phyloP scores from a whole-genome alignment of 139 green algal genomes.

The Gonium pectorale region DNA sequence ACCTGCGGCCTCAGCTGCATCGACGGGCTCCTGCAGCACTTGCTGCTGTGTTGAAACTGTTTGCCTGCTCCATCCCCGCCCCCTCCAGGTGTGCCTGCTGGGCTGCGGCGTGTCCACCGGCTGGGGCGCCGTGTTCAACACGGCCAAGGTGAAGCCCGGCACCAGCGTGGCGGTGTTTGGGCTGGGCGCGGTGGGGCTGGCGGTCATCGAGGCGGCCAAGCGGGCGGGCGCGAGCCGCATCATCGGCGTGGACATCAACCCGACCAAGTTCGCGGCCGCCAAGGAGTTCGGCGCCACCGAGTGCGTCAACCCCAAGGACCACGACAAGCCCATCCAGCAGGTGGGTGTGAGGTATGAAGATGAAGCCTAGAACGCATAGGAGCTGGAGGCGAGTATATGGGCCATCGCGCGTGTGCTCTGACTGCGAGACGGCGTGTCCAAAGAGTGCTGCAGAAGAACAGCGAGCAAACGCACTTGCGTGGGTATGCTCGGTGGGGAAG shows the following conservation, averaged over 20 bases:
- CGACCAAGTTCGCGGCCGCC: constrained; percentile 86
- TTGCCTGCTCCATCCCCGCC: too few relatives aligned
- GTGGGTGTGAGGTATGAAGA: constrained; percentile 21
- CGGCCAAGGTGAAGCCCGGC: constrained; percentile 90
- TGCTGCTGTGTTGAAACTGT: too few relatives aligned
- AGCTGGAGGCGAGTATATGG: too few relatives aligned
- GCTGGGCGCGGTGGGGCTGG: constrained; percentile 89
- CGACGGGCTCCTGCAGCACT: too few relatives aligned
- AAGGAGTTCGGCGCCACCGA: constrained; percentile 90
- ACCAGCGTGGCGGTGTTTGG: constrained; percentile 88
- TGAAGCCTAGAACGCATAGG: too few relatives aligned
- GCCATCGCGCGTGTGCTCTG: too few relatives aligned
- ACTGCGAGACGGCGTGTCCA: too few relatives aligned
- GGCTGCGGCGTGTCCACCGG: constrained; percentile 93
- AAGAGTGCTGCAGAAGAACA: too few relatives aligned
- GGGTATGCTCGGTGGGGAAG: too few relatives aligned
- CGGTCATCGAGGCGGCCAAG: constrained; percentile 90
- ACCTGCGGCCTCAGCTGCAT: too few relatives aligned
- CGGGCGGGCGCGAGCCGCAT: constrained; percentile 85
- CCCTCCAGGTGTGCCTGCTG: constrained; percentile 85
- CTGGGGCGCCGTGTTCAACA: constrained; percentile 97
- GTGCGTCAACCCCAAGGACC: constrained; percentile 89
- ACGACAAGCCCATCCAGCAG: constrained; percentile 86
- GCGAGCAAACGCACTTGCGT: too few relatives aligned
- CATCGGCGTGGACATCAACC: constrained; percentile 94